Evolutionary conservation across 1,284 basidiomycete genomes (phyloP).

Genomic region (Cerrena zonata): DNA sequence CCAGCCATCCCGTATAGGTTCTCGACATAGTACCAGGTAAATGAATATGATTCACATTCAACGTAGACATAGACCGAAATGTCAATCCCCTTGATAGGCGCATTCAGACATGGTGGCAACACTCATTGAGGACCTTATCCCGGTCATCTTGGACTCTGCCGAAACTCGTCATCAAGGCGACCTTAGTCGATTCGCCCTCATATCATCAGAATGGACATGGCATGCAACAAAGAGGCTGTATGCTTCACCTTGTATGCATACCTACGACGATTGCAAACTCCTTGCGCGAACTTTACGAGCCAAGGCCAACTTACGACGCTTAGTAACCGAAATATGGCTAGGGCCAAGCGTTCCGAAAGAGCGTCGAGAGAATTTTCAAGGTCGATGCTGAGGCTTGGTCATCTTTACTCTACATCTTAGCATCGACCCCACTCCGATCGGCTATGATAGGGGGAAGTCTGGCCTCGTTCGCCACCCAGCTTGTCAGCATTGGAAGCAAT

Average conservation of each 20-base stretch:
- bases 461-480: constrained; percentile 40
- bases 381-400: too few relatives aligned
- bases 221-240: constrained; percentile 44
- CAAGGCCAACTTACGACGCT: too few relatives aligned
- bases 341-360: too few relatives aligned
- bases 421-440: constrained; percentile 30
- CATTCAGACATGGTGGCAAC: too few relatives aligned
- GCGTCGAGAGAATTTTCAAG: too few relatives aligned
- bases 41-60: too few relatives aligned
- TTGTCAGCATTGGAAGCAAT: constrained; percentile 37
- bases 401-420: too few relatives aligned
- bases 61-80: too few relatives aligned
- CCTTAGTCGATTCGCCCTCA: constrained; percentile 38
- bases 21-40: too few relatives aligned
- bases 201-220: constrained; percentile 44
- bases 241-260: constrained; percentile 34
- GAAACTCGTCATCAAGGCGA: constrained; percentile 35
- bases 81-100: too few relatives aligned
- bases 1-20: too few relatives aligned
- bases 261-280: constrained; percentile 37
- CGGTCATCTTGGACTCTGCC: constrained; percentile 43
- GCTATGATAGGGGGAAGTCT: constrained; percentile 44
- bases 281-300: constrained; percentile 38
- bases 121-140: constrained; percentile 48
- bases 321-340: too few relatives aligned